phyloP scores from a whole-genome alignment of 2,329 filamentous ascomycete species.

The Dothideomycetes sp. region DNA sequence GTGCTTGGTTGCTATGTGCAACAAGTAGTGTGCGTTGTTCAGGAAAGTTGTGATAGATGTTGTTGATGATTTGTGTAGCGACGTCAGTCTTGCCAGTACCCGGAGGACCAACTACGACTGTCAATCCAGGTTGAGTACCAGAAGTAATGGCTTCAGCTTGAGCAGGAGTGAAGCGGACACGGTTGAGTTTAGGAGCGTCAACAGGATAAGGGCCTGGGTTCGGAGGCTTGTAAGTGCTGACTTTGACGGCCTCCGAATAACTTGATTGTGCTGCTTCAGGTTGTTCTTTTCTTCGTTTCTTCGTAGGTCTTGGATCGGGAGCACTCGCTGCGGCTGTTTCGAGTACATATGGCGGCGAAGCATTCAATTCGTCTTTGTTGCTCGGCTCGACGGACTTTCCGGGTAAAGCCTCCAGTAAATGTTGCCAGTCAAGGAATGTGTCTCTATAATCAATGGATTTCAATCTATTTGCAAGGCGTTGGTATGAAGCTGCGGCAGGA shows the following conservation, averaged over 20 bases:
- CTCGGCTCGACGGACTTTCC: constrained; percentile 76
- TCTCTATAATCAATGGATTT: constrained; percentile 81
- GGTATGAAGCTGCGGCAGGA: constrained; percentile 78
- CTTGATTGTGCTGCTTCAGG: constrained; percentile 56
- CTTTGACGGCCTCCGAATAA: constrained; percentile 57
- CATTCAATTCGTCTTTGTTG: constrained; percentile 60
- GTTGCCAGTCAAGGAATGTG: constrained; percentile 92
- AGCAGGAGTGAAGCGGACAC: constrained; percentile 77
- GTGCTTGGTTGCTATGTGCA: constrained; percentile 93
- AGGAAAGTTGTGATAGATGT: constrained; percentile 97
- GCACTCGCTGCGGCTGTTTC: constrained; percentile 44
- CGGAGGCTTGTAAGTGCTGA: constrained; percentile 80
- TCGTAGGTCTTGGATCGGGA: constrained; percentile 52
- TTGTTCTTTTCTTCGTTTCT: constrained; percentile 76
- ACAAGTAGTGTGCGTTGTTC: constrained; percentile 83
- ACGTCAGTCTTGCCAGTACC: constrained; percentile 99
- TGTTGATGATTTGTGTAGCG: constrained; percentile 95
- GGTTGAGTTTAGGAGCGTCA: constrained; percentile 73
- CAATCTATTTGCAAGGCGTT: constrained; percentile 67
- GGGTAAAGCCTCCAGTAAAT: constrained; percentile 82
- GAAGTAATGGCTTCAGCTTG: constrained; percentile 91
- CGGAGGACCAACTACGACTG: constrained; percentile 86
- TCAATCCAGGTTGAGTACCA: constrained; percentile 87
- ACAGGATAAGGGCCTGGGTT: constrained; percentile 85
- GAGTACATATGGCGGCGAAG: constrained; percentile 80